phyloP scores from a whole-genome alignment of 495 filamentous ascomycete genomes.

The Neurospora sp. region DNA sequence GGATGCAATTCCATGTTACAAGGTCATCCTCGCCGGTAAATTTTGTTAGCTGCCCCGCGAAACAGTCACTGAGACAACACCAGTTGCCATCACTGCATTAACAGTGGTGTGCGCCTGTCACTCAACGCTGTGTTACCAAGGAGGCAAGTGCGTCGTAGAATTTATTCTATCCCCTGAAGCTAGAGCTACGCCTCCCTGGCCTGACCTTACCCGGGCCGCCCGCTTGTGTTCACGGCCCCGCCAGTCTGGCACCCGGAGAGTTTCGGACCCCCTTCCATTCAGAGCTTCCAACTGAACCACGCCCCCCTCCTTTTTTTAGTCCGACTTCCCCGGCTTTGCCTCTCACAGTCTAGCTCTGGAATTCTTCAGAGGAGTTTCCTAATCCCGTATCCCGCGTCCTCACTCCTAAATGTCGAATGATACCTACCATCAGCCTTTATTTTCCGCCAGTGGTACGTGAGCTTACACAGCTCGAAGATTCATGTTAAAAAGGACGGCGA shows the following conservation, averaged over 20 bases:
- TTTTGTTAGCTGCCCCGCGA: neutral
- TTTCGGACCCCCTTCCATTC: neutral
- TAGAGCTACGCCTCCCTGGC: neutral
- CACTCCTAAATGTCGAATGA: neutral
- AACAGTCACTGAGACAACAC: neutral
- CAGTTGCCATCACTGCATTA: neutral
- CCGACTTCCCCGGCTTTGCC: neutral
- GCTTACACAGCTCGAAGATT: too few species aligned
- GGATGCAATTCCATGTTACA: neutral
- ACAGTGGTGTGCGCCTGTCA: neutral
- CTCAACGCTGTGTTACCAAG: neutral
- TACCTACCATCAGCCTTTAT: neutral
- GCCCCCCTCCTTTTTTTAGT: neutral
- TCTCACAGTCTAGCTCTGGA: neutral
- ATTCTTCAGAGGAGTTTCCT: neutral
- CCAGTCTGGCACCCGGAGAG: neutral
- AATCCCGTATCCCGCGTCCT: neutral
- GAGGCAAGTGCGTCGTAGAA: neutral
- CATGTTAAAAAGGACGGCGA: too few species aligned
- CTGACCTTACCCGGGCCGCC: neutral
- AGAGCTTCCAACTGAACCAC: neutral
- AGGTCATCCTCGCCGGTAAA: neutral
- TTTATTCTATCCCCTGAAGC: neutral
- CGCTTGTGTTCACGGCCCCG: neutral
- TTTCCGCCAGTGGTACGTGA: neutral